Conservation (phyloP, 1,139 yeast species). For the Geotrichum citri-aurantii region DNA sequence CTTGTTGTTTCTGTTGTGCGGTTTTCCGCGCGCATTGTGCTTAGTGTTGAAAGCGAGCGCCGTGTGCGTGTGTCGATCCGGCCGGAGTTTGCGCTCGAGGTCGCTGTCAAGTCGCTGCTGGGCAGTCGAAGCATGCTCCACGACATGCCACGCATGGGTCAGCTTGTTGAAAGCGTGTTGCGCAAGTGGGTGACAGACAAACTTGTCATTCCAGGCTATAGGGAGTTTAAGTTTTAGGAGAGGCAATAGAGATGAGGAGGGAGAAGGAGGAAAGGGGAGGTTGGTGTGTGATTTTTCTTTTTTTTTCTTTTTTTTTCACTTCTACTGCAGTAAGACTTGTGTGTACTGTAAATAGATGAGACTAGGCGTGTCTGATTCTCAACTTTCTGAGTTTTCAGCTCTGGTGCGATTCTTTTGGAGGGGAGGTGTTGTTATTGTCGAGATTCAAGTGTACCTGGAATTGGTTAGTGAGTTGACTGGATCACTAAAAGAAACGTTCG, state of each 20-base stretch:
- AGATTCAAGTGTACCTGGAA: background rate
- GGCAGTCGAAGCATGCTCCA: slow-evolving; percentile 91
- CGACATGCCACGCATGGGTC: slow-evolving; percentile 87
- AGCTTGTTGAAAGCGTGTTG: slow-evolving; percentile 72
- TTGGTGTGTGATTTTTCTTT: background rate
- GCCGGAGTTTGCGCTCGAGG: slow-evolving; percentile 86
- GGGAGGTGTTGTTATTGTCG: background rate
- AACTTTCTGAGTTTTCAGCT: background rate
- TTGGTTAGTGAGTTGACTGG: background rate
- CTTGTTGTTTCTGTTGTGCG: slow-evolving; percentile 83
- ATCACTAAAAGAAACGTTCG: too few species aligned
- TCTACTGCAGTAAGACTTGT: too few species aligned
- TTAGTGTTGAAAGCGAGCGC: slow-evolving; percentile 48
- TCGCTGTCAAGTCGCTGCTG: slow-evolving; percentile 75
- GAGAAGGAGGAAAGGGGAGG: background rate
- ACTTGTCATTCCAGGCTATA: slow-evolving; percentile 87
- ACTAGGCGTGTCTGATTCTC: background rate
- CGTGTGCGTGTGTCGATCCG: slow-evolving; percentile 57
- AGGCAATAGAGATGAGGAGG: background rate
- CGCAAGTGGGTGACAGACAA: slow-evolving; percentile 89
- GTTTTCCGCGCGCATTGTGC: slow-evolving; percentile 77
- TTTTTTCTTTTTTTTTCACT: background rate
- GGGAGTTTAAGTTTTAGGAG: slow-evolving; percentile 37
- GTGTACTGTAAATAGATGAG: background rate
- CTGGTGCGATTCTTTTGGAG: background rate